phyloP scores from a whole-genome alignment of 129 eudicot species.

The Lonicera japonica region DNA sequence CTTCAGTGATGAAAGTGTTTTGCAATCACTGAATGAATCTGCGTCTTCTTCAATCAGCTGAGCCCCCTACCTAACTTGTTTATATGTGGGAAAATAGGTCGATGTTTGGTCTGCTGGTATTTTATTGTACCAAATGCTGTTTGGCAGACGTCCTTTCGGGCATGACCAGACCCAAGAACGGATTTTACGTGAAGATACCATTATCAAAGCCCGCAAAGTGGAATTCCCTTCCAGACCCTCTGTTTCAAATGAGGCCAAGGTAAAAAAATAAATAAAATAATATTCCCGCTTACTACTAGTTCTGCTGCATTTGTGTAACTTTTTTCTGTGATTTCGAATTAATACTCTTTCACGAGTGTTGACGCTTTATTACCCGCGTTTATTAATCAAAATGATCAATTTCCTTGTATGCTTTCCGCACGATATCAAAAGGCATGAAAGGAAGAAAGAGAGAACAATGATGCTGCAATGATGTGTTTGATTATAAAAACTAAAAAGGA shows the following conservation, averaged over 20 bases:
- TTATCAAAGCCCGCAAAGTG: slow-evolving; percentile 89
- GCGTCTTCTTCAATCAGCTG: no score
- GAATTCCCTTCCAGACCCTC: slow-evolving; percentile 95
- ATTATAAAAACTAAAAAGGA: no score
- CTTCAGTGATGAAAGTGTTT: neutral
- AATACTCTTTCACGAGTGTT: neutral
- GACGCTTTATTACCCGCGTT: neutral
- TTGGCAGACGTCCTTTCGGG: slow-evolving; percentile 96
- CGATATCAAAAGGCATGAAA: no score
- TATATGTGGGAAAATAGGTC: slow-evolving; percentile 44
- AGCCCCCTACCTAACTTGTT: no score
- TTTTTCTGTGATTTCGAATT: no score
- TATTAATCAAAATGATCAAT: no score
- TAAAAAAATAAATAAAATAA: no score
- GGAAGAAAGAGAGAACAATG: no score
- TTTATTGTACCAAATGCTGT: slow-evolving; percentile 88
- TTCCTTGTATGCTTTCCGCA: no score
- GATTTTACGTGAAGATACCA: slow-evolving; percentile 94
- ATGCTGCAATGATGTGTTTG: neutral
- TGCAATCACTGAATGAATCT: neutral
- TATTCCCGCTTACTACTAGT: no score
- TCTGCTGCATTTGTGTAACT: no score
- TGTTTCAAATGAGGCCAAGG: slow-evolving; percentile 92
- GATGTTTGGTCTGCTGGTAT: slow-evolving; percentile 99
- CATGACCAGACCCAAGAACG: slow-evolving; percentile 97